Conservation (phyloP, 495 filamentous ascomycete genomes). For the Lasiosphaeris hirsuta region DNA sequence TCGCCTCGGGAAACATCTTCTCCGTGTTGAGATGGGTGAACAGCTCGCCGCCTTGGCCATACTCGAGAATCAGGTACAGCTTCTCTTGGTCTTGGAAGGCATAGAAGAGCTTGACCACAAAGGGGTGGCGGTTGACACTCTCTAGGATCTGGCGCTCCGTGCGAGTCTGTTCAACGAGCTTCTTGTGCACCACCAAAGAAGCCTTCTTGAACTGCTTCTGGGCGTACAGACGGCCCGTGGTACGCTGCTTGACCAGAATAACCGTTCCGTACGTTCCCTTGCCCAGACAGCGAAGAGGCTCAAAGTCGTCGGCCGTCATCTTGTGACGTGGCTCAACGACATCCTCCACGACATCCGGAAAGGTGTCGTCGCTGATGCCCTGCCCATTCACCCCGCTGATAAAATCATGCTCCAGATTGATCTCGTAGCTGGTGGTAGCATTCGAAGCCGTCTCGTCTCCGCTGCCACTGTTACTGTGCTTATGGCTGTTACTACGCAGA, state of each 20-base stretch:
- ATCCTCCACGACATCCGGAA: slow-evolving; percentile 38
- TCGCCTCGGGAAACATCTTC: slow-evolving; percentile 85
- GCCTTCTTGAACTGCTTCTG: slow-evolving; percentile 99
- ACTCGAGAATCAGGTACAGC: slow-evolving; percentile 95
- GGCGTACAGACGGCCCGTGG: slow-evolving; percentile 86
- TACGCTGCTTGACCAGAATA: slow-evolving; percentile 79
- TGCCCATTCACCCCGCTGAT: slow-evolving; percentile 65
- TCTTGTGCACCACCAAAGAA: slow-evolving; percentile 86
- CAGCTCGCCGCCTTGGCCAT: slow-evolving; percentile 94
- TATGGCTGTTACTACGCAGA: slow-evolving; percentile 26
- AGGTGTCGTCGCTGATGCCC: slow-evolving; percentile 8
- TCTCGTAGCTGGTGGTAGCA: slow-evolving; percentile 69
- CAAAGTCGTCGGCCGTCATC: slow-evolving; percentile 89
- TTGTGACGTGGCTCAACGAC: slow-evolving; percentile 55
- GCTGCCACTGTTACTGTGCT: slow-evolving; percentile 29
- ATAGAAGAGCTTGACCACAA: slow-evolving; percentile 96
- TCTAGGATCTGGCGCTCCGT: slow-evolving; percentile 93
- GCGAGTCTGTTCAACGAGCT: slow-evolving; percentile 92
- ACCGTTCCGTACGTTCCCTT: slow-evolving; percentile 96
- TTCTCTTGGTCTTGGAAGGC: slow-evolving; percentile 98
- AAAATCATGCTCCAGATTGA: slow-evolving; percentile 85
- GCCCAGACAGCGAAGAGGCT: slow-evolving; percentile 88
- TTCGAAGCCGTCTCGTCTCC: slow-evolving; percentile 43
- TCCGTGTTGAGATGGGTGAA: slow-evolving; percentile 87
- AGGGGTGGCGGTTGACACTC: slow-evolving; percentile 91